Base-by-base conservation (phyloP, 2,329 filamentous ascomycete species). In the Trichoderma citrinoviride region DNA sequence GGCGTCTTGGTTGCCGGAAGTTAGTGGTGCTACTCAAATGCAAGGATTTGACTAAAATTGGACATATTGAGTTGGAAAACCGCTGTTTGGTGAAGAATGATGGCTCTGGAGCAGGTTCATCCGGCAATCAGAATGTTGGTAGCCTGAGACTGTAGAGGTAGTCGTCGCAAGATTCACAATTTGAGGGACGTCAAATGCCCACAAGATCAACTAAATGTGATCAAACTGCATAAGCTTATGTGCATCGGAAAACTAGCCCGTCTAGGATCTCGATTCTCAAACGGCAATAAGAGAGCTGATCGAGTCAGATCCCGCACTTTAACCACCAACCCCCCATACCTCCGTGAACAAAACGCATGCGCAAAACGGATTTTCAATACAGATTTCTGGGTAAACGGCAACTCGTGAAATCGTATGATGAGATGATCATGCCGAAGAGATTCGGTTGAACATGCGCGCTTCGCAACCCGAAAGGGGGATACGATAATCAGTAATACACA, bases 1-100 rank as follows among this genome's bases (percentile, higher is more conserved):
- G 27, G 25, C 27, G 14, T 14, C 55, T 37, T 65, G 62, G 62
- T 27, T 65, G 4, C 7, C 55, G 2, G 46, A 46, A 27, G 49
- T 65, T n/a, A 40, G n/a, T 14, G 17, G 40, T 7, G 54, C 49
- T 17, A 55, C 29, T 15, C 54, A 65, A 47, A 65, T 53, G 25
- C 55, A 60, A 29, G 62, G 47, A 15, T 65, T 65, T 54, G 55
- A 40, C 15, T 65, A 29, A 53, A n/a, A 27, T 5, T 17, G 14
- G 8, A 19, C 19, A 19, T 23, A 17, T 15, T 37, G 1, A n/a
- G n/a, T n/a, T 40, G 8, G 21, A 21, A 3, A 23, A n/a, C 4
- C 3, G 10, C 12, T 12, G 12, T 14, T 14, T 10, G 14, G 14
- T 12, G 33, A 37, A 17, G 12, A 25, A 19, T 15, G 5, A 1